Base-by-base conservation (phyloP, 805 yeast species). In the Diddensiella transvaalensis region DNA sequence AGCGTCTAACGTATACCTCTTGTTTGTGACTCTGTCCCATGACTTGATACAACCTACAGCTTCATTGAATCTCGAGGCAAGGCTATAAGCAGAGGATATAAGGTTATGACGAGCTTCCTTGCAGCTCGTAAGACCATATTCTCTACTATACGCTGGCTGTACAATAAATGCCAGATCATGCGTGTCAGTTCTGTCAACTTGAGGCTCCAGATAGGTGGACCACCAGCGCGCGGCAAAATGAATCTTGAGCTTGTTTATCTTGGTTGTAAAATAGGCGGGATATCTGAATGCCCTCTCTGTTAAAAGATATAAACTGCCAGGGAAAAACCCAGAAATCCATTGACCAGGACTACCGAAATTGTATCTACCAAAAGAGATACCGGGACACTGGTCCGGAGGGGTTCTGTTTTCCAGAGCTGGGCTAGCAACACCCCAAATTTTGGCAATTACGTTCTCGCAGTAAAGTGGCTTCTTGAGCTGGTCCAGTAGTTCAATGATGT, bases 131-230 rank as follows among this genome's bases (percentile, higher is more conserved):
- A 55, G 40, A 40, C 54, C 54, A 40, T 54, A 55, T 40, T 57
- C 60, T 42, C 65, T 52, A 37, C 46, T 37, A 22, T 53, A 53
- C 1, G 66, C 44, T 4, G 64, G 63, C 40, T 46, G 43, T 2
- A 61, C 52, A 38, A 60, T 52, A 42, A 61, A 60, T 3, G 61
- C 62, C 21, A 61, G 43, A 45, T 61, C 65, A 40, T 61, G 65
- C 19, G 61, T 60, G 44, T 58, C 60, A 13, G 60, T 57, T 17
- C 38, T 13, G 15, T 6, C 18, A 8, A 6, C 15, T 17, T 35
- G 38, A 8, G 38, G 6, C 38, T 35, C 15, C 38, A 35, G 15
- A 17, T 10, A 35, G 15, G 15, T 19, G 8, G 44, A 21, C 44
- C 44, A 41, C 44, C 44, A 41, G n/a, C 30, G 11, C 5, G 19